Percentiles rank a stretch among this genome's conserved stretches.
phyloP scores from a whole-genome alignment of 257 asterid species.

The Cordia subcordata region DNA sequence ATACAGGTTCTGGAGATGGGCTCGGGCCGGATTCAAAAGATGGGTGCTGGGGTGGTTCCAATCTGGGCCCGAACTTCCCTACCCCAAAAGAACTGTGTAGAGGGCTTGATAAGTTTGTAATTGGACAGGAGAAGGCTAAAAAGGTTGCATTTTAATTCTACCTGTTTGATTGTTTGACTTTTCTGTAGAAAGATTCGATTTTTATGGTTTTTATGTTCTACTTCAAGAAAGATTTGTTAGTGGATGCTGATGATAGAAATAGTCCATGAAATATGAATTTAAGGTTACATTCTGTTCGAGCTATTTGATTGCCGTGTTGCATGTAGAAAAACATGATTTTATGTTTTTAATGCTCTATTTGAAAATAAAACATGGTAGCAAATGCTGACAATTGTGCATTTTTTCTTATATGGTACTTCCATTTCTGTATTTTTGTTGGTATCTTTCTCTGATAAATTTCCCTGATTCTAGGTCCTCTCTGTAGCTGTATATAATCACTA shows the following conservation, averaged over 20 bases:
- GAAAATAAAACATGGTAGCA: too few relatives aligned
- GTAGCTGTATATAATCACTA: constrained; percentile 98
- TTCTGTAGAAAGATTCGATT: constrained; percentile 1
- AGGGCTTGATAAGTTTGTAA: constrained; percentile 96
- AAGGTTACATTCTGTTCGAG: too few relatives aligned
- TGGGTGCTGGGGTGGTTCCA: constrained; percentile 92
- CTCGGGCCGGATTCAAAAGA: constrained; percentile 48
- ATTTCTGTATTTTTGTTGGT: neutral
- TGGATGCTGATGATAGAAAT: neutral
- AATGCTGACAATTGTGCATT: too few relatives aligned
- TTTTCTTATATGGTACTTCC: too few relatives aligned
- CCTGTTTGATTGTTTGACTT: neutral
- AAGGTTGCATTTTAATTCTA: constrained; percentile 43
- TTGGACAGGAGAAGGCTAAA: constrained; percentile 95
- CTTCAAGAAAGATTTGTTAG: neutral
- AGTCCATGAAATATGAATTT: too few relatives aligned
- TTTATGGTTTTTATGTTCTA: neutral
- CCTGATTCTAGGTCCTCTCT: constrained; percentile 70
- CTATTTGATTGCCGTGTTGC: too few relatives aligned
- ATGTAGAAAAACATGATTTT: too few relatives aligned
- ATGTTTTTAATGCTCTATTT: too few relatives aligned
- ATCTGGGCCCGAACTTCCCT: constrained; percentile 67
- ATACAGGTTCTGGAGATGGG: constrained; percentile 55
- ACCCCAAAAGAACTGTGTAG: constrained; percentile 93
- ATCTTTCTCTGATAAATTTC: neutral